Conservation (phyloP, 2,329 filamentous ascomycete genomes). For the Aureobasidium melanogenum region DNA sequence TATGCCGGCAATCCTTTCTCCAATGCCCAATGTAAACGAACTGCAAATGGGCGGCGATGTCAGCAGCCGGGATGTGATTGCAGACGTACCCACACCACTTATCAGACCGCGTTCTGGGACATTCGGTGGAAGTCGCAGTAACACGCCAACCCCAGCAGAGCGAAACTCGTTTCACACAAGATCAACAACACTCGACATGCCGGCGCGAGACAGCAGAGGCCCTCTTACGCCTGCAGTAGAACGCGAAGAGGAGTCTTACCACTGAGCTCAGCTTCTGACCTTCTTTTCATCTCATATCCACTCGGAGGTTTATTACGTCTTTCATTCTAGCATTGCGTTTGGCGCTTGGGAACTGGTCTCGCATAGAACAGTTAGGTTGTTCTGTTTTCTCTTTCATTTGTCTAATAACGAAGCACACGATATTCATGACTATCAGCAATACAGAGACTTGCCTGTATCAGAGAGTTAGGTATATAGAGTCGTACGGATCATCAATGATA, state of each 20-base stretch:
- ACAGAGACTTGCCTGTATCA: background rate
- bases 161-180: slow-evolving; percentile 3
- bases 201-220: background rate
- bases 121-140: slow-evolving; percentile 18
- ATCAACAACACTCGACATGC: background rate
- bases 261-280: slow-evolving; percentile 4
- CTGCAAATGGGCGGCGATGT: slow-evolving; percentile 24
- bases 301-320: slow-evolving; percentile 12
- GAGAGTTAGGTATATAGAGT: background rate
- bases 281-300: background rate
- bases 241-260: background rate
- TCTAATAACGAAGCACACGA: background rate
- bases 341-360: background rate
- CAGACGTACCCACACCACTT: slow-evolving; percentile 24
- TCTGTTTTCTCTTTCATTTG: background rate
- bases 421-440: background rate
- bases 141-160: slow-evolving; percentile 13
- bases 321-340: background rate
- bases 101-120: slow-evolving; percentile 27
- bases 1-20: slow-evolving; percentile 13
- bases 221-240: slow-evolving; percentile 5
- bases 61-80: slow-evolving; percentile 24
- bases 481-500: background rate
- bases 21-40: slow-evolving; percentile 19
- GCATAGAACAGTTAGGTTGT: background rate